These are phyloP conservation scores for Diversispora eburnea DNA, from an alignment of 192 early-diverging fungal species.

Conservation along the genomic window DNA sequence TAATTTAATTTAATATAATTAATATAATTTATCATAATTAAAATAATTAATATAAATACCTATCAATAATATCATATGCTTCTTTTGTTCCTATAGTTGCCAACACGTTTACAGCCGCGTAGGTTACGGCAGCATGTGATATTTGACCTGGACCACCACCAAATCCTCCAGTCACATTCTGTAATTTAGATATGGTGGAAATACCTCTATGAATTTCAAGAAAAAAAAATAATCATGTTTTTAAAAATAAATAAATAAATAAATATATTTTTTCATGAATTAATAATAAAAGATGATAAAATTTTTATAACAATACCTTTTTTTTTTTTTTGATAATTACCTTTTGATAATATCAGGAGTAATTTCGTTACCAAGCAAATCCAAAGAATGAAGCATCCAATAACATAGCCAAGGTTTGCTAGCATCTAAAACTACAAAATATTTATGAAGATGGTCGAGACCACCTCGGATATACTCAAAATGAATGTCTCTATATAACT, in stretches of 20 bases:
- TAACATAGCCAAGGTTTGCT: conserved; percentile 88
- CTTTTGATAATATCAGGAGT: conserved; percentile 43
- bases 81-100: conserved; percentile 73
- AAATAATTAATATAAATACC: conserved; percentile 30
- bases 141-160: conserved; percentile 83
- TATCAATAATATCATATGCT: conserved; percentile 63
- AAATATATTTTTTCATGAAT: too few relatives aligned
- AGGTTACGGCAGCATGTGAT: conserved; percentile 85
- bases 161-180: conserved; percentile 76
- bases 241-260: too few relatives aligned
- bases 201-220: conserved; percentile 43
- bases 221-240: not conserved
- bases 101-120: conserved; percentile 81
- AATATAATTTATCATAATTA: not conserved
- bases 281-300: too few relatives aligned
- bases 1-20: not conserved
- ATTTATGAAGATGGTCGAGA: conserved; percentile 48
- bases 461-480: conserved; percentile 51
- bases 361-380: conserved; percentile 63
- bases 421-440: conserved; percentile 72
- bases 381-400: conserved; percentile 85
- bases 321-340: conserved; percentile 10
- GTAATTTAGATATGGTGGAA: conserved; percentile 60
- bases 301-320: too few relatives aligned
- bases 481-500: conserved; percentile 56